A percentile compares a stretch with the other conserved stretches of the same genome.
Evolutionary conservation across 2,329 filamentous ascomycete genomes (phyloP).

Genomic region (Trematosphaeria pertusa): DNA sequence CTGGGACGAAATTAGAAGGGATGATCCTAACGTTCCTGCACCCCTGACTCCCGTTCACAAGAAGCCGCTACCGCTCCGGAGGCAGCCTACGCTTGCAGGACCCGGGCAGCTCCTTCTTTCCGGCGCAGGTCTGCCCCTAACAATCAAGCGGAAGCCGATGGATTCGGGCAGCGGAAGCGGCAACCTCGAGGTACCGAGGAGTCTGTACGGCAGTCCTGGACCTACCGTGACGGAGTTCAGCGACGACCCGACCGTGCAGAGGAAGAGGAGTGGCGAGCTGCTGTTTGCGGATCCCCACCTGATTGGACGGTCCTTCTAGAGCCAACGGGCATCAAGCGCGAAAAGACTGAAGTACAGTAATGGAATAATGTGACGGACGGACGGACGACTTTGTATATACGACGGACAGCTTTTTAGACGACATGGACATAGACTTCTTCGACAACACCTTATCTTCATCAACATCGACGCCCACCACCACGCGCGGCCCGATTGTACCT

Average conservation of each 20-base stretch:
- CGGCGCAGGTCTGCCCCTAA: slow-evolving; percentile 27
- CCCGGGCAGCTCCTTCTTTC: slow-evolving; percentile 25
- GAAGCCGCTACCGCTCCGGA: slow-evolving; percentile 26
- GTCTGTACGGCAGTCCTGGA: slow-evolving; percentile 18
- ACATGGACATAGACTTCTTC: slow-evolving; percentile 2
- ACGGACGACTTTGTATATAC: not conserved
- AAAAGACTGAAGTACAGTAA: not conserved
- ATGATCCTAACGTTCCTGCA: slow-evolving; percentile 17
- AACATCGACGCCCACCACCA: too few relatives aligned
- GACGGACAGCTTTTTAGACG: slow-evolving; percentile 1
- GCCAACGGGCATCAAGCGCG: too few relatives aligned
- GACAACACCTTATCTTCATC: too few relatives aligned
- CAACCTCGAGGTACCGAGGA: slow-evolving; percentile 26
- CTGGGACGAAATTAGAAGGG: slow-evolving; percentile 39
- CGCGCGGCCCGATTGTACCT: too few relatives aligned
- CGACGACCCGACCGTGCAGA: slow-evolving; percentile 19
- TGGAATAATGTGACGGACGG: not conserved
- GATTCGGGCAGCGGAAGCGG: slow-evolving; percentile 17
- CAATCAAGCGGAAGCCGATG: slow-evolving; percentile 26
- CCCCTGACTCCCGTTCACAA: slow-evolving; percentile 10
- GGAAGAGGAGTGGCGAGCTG: slow-evolving; percentile 29
- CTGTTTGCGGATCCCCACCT: slow-evolving; percentile 28
- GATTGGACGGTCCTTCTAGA: slow-evolving; percentile 24
- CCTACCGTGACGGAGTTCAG: slow-evolving; percentile 17
- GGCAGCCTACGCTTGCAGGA: slow-evolving; percentile 25